Base-by-base conservation (phyloP, 345 rosid genomes). In the Syzygium oleosum region DNA sequence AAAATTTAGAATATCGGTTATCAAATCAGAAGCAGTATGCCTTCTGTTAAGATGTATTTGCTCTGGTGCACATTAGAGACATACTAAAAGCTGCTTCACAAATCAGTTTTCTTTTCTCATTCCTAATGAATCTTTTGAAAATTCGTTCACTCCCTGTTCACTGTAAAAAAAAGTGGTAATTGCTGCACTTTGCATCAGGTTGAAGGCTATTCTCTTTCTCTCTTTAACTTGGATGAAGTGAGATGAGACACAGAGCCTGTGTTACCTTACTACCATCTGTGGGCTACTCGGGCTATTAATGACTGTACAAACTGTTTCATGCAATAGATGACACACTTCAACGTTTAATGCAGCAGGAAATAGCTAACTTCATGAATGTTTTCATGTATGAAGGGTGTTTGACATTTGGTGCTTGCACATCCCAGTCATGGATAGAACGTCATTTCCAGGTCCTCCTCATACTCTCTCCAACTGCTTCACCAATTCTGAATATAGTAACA, bases 381-480 rank as follows among this genome's bases (percentile, higher is more conserved):
- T 34, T 31, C 79, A 34, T 34, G 79, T 68, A 87, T 89, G 88
- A 87, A 96, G 98, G 94, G 91, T 95, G 85, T 95, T 94, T 88
- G 92, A 95, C 79, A 88, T 93, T 49, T 92, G 96, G 94, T 97
- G 97, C 93, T 89, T 97, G 92, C 97, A 96, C 91, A 95, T 95
- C 88, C 98, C 99, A n/a, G 92, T 92, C 23, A 93, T 84, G 92
- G 96, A 96, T 90, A 93, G 94, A 90, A 94, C 96, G 29, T 87
- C 97, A 56, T 94, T 95, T 91, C 43, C 89, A 90, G 99, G 96
- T 93, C 31, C 53, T 34, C 85, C 29, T 21, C 59, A 38, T 86
- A 23, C 46, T 19, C 59, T 31, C 46, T 68, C 41, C 23, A 34
- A 16, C 23, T 84, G 23, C 41, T 51, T 84, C 53, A 43, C 13